A percentile compares a stretch with the other conserved stretches of the same genome.
Evolutionary conservation across 768 basidiomycete species (phyloP).

Genomic region (Crucibulum laeve): DNA sequence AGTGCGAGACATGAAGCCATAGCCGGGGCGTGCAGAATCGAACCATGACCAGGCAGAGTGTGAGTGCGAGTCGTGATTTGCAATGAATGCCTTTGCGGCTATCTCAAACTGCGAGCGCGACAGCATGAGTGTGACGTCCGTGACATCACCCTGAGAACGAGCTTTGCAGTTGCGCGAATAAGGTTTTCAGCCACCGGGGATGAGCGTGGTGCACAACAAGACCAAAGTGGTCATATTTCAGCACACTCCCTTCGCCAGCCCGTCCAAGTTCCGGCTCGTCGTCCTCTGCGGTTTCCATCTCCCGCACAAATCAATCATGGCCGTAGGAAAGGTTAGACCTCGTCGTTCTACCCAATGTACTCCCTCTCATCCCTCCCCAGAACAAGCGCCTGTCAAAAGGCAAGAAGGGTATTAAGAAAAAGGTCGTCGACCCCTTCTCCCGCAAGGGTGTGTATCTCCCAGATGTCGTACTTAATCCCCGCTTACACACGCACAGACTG

Average conservation of each 20-base stretch:
- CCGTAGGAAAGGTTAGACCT: conserved; percentile 77
- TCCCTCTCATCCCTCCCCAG: conserved; percentile 33
- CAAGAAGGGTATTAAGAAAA: conserved; percentile 99
- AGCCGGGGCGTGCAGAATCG: conserved; percentile 33
- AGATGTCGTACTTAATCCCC: conserved; percentile 5
- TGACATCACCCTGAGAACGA: conserved; percentile 37
- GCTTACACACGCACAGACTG: conserved; percentile 58
- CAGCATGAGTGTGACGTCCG: conserved; percentile 30
- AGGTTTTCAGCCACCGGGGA: conserved; percentile 59
- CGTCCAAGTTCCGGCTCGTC: conserved; percentile 43
- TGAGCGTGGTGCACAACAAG: conserved; percentile 22
- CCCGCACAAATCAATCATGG: conserved; percentile 52
- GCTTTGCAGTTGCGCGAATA: conserved; percentile 46
- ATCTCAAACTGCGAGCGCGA: conserved; percentile 58
- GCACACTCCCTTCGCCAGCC: conserved; percentile 28
- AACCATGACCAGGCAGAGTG: conserved; percentile 48
- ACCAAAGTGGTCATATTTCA: conserved; percentile 23
- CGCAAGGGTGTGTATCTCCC: conserved; percentile 76
- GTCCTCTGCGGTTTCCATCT: conserved; percentile 24
- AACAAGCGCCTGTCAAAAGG: conserved; percentile 98
- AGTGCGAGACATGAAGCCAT: conserved; percentile 22
- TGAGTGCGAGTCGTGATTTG: conserved; percentile 8
- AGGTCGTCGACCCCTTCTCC: conserved; percentile 99
- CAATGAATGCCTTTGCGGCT: conserved; percentile 51
- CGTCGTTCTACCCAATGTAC: background rate